These are phyloP conservation scores for Sordariomycetes sp. DNA, from an alignment of 2,329 filamentous ascomycete genomes.

Conservation along the genomic window DNA sequence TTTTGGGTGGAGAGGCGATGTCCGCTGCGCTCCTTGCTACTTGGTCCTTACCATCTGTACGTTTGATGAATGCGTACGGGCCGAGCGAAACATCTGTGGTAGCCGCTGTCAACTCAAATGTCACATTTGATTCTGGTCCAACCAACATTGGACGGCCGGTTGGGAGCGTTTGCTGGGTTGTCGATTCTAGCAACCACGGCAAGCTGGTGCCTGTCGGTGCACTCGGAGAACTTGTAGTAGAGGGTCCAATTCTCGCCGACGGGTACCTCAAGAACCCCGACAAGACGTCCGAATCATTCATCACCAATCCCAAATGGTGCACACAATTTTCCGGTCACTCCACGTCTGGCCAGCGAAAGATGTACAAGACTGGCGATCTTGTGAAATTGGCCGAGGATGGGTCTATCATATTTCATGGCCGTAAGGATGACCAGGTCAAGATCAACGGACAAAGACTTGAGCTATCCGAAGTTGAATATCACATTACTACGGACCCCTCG, in stretches of 20 bases:
- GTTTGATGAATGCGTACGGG: constrained; percentile 11
- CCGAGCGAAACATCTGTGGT: constrained; percentile 12
- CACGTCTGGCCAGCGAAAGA: background rate
- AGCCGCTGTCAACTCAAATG: constrained; percentile 2
- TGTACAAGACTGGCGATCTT: constrained; percentile 39
- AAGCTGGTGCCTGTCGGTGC: constrained; percentile 10
- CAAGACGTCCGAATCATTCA: constrained; percentile 16
- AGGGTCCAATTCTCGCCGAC: constrained; percentile 14
- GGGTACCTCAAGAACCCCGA: constrained; percentile 13
- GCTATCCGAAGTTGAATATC: constrained; percentile 19
- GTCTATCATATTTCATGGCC: constrained; percentile 27
- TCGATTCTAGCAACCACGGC: background rate
- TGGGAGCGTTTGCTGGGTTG: background rate
- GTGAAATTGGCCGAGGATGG: constrained; percentile 30
- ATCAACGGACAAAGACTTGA: constrained; percentile 22
- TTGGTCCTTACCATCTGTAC: constrained; percentile 1
- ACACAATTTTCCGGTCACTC: background rate
- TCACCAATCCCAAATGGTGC: constrained; percentile 23
- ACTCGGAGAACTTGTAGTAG: constrained; percentile 16
- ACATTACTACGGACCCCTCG: constrained; percentile 5
- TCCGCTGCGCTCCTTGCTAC: background rate
- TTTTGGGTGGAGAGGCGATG: constrained; percentile 4
- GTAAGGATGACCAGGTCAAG: constrained; percentile 21
- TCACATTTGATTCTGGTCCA: constrained; percentile 1
- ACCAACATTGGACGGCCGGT: constrained; percentile 3